Conservation (phyloP, 345 rosid species). For the Ailanthus altissimus region DNA sequence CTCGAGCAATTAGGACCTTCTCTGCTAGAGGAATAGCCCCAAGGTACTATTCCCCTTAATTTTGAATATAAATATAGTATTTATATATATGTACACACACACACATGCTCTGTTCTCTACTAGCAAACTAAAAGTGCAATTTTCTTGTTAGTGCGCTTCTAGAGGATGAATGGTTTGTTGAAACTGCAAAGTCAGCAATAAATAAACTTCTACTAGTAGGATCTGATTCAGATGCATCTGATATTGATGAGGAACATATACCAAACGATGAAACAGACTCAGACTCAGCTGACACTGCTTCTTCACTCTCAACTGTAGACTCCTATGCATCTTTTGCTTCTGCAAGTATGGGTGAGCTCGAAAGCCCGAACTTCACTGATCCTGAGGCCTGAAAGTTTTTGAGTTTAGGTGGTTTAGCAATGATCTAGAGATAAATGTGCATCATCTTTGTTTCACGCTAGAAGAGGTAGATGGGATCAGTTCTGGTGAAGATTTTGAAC, state of each 20-base stretch:
- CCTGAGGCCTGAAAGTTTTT: slow-evolving; percentile 46
- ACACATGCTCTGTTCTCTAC: neutral
- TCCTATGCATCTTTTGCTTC: slow-evolving; percentile 84
- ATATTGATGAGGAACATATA: slow-evolving; percentile 63
- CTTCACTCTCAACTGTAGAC: slow-evolving; percentile 69
- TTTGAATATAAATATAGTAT: neutral
- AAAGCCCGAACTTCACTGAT: slow-evolving; percentile 69
- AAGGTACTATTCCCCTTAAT: slow-evolving; percentile 46
- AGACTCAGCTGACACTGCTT: slow-evolving; percentile 57
- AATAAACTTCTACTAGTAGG: slow-evolving; percentile 69
- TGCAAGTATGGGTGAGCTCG: slow-evolving; percentile 94
- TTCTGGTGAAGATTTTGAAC: slow-evolving; percentile 18
- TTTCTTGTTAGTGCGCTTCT: slow-evolving; percentile 56
- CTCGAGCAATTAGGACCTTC: slow-evolving; percentile 80
- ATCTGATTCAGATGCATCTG: slow-evolving; percentile 81
- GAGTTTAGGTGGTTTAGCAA: slow-evolving; percentile 6
- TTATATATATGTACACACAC: no score
- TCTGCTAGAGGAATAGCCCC: slow-evolving; percentile 80
- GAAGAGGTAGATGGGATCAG: neutral
- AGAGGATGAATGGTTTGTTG: slow-evolving; percentile 90
- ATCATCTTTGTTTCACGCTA: neutral
- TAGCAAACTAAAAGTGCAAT: slow-evolving; percentile 19
- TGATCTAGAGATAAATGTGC: neutral
- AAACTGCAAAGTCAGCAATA: slow-evolving; percentile 87
- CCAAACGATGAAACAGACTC: slow-evolving; percentile 47